A percentile compares a stretch with the other conserved stretches of the same genome.
Conservation (phyloP, 441 rosid species). For the Erysimum pusillum region DNA sequence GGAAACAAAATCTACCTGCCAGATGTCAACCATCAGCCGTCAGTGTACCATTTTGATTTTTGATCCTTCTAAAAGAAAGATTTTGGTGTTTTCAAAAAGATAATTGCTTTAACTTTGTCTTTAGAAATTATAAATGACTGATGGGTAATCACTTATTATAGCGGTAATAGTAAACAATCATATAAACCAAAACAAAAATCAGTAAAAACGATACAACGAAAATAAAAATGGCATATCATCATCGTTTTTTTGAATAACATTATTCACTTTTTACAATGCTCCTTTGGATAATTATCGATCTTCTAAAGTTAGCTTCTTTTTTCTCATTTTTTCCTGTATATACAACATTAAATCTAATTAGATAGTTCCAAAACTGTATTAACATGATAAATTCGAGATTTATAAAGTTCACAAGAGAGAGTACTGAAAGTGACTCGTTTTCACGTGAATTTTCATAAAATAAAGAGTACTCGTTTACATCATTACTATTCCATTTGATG, state of each 20-base stretch:
- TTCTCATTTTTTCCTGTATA: background rate
- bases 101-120: background rate
- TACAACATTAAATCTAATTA: background rate
- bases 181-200: too few species aligned
- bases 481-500: conserved; percentile 11
- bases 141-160: background rate
- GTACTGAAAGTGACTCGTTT: background rate
- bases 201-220: too few species aligned
- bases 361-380: conserved; percentile 4
- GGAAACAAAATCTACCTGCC: conserved; percentile 5
- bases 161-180: too few species aligned
- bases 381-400: conserved; percentile 13
- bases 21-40: conserved; percentile 21
- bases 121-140: background rate
- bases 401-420: conserved; percentile 24
- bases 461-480: background rate
- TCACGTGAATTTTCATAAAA: conserved; percentile 4
- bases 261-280: background rate
- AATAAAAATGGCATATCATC: too few species aligned
- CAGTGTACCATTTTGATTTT: conserved; percentile 3
- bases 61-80: background rate
- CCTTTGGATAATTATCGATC: background rate
- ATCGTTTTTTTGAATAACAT: too few species aligned
- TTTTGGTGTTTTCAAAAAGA: background rate
- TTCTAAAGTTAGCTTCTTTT: background rate